phyloP scores from a whole-genome alignment of 2,329 filamentous ascomycete genomes.

The Arthrinium puccinioides region DNA sequence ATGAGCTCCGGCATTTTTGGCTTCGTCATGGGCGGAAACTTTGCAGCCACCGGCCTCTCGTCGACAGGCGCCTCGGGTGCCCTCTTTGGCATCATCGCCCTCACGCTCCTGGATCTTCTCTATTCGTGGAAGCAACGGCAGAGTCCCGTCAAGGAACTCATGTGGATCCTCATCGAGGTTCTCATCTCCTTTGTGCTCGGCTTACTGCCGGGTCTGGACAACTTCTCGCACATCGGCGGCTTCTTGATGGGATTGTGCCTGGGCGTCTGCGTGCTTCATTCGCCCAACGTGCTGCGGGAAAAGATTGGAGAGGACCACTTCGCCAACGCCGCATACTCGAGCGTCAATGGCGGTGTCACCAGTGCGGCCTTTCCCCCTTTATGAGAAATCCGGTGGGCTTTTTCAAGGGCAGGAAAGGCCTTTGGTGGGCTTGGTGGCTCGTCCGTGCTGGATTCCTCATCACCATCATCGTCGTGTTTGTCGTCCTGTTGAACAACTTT shows the following conservation, averaged over 20 bases:
- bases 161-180: constrained; percentile 80
- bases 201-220: constrained; percentile 86
- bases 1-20: constrained; percentile 89
- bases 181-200: constrained; percentile 87
- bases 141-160: constrained; percentile 73
- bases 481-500: constrained; percentile 84
- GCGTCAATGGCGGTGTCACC: constrained; percentile 44
- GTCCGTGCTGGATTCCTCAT: constrained; percentile 72
- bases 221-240: constrained; percentile 94
- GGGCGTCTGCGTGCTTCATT: constrained; percentile 81
- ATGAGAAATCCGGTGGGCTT: constrained; percentile 63
- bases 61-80: constrained; percentile 86
- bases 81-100: constrained; percentile 85
- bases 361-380: constrained; percentile 45
- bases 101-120: constrained; percentile 80
- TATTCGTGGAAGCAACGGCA: constrained; percentile 84
- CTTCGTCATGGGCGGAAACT: constrained; percentile 92
- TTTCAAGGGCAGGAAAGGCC: constrained; percentile 83
- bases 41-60: constrained; percentile 70
- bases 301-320: constrained; percentile 58
- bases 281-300: constrained; percentile 70
- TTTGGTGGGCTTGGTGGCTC: constrained; percentile 98
- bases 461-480: constrained; percentile 76
- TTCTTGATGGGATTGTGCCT: constrained; percentile 87
- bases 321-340: constrained; percentile 55